Conservation (phyloP, 768 basidiomycete genomes). For the Panaeolus papilionaceus region DNA sequence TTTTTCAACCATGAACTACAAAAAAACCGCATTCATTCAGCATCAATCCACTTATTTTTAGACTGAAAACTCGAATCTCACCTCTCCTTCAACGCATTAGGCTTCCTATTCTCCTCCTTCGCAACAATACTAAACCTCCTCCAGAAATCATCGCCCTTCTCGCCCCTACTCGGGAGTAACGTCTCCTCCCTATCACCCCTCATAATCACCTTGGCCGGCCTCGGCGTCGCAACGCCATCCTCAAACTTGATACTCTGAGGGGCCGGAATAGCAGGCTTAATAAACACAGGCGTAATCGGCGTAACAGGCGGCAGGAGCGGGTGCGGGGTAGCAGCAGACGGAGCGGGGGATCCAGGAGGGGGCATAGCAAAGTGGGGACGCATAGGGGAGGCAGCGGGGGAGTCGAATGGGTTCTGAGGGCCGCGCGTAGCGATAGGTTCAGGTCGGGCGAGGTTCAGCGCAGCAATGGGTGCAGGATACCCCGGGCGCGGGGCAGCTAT, state of each 20-base stretch:
- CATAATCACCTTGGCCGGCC: constrained; percentile 57
- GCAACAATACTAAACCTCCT: constrained; percentile 85
- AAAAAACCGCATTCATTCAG: constrained; percentile 10
- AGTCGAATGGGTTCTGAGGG: constrained; percentile 36
- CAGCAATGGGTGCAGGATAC: constrained; percentile 73
- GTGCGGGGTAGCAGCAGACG: constrained; percentile 57
- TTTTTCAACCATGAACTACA: constrained; percentile 71
- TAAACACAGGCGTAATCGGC: constrained; percentile 82
- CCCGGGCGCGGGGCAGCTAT: constrained; percentile 78
- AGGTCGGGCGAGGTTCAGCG: constrained; percentile 62
- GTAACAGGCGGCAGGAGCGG: constrained; percentile 80
- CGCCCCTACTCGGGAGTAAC: constrained; percentile 68
- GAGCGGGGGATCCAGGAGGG: constrained; percentile 23
- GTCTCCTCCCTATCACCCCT: constrained; percentile 74
- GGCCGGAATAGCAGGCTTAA: constrained; percentile 54
- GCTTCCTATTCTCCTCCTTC: constrained; percentile 60
- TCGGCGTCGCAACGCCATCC: constrained; percentile 38
- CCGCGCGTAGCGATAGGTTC: constrained; percentile 28
- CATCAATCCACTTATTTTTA: not conserved
- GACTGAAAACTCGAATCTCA: constrained; percentile 36
- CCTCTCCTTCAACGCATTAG: constrained; percentile 48
- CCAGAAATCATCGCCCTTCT: constrained; percentile 88
- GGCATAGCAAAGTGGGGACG: constrained; percentile 1
- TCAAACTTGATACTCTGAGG: constrained; percentile 47
- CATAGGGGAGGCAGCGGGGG: constrained; percentile 24